Evolutionary conservation across 768 basidiomycete genomes (phyloP).

Genomic region (Tephrocybe sp.): DNA sequence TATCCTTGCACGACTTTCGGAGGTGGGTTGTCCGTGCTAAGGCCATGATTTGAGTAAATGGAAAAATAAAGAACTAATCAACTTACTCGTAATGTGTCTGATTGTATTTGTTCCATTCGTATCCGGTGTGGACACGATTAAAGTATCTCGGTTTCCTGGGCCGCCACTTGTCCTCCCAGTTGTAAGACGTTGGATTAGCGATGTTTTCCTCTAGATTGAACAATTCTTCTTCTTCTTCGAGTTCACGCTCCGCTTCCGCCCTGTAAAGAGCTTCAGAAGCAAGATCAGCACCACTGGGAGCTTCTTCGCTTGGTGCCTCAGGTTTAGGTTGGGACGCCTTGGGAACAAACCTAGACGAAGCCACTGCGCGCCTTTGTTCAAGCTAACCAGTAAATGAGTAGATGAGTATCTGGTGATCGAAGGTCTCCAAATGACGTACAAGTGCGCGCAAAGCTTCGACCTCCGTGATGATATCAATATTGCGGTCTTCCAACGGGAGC

Average conservation of each 20-base stretch:
- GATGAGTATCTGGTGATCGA: slow-evolving; percentile 1
- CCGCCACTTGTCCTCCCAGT: slow-evolving; percentile 98
- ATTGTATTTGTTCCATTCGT: slow-evolving; percentile 99
- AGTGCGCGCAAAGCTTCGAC: slow-evolving; percentile 60
- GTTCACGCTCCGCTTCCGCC: slow-evolving; percentile 86
- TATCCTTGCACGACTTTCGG: slow-evolving; percentile 99
- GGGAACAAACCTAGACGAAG: slow-evolving; percentile 85
- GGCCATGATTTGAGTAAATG: slow-evolving; percentile 13
- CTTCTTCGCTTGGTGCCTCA: slow-evolving; percentile 55
- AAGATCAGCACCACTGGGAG: slow-evolving; percentile 64
- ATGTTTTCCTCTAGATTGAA: slow-evolving; percentile 94
- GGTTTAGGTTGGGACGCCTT: slow-evolving; percentile 63
- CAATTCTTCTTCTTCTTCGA: slow-evolving; percentile 94
- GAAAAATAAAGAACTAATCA: background rate
- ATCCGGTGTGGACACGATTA: slow-evolving; percentile 98
- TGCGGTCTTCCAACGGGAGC: slow-evolving; percentile 73
- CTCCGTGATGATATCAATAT: slow-evolving; percentile 74
- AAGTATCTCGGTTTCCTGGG: slow-evolving; percentile 98
- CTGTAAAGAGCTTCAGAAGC: slow-evolving; percentile 89
- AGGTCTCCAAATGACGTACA: slow-evolving; percentile 41
- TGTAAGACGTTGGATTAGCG: slow-evolving; percentile 78
- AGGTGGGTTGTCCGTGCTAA: slow-evolving; percentile 94
- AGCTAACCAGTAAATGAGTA: slow-evolving; percentile 41
- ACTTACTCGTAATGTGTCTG: slow-evolving; percentile 99
- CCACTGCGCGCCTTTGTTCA: slow-evolving; percentile 75